A percentile compares a stretch with the other conserved stretches of the same genome.
These are phyloP conservation scores for Zasmidium citrigriseum DNA, from an alignment of 2,329 filamentous ascomycete genomes.

Conservation along the genomic window DNA sequence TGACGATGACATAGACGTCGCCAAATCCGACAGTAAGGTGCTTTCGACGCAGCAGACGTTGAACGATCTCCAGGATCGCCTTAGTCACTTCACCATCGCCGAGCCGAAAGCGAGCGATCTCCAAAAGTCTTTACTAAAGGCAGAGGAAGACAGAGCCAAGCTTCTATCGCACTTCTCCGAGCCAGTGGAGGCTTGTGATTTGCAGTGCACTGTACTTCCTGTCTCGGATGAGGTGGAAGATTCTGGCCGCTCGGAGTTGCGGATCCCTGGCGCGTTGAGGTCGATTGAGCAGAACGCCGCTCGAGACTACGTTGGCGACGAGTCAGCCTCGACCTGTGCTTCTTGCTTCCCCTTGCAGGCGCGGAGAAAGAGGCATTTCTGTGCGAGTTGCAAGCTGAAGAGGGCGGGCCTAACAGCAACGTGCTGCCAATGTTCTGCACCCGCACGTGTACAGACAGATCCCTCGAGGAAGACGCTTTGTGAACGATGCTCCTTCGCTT, in stretches of 20 bases:
- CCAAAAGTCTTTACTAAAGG: constrained; percentile 32
- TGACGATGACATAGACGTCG: constrained; percentile 1
- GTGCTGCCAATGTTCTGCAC: constrained; percentile 16
- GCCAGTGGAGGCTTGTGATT: constrained; percentile 24
- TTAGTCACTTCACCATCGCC: constrained; percentile 9
- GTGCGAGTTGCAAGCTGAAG: constrained; percentile 15
- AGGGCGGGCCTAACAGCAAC: constrained; percentile 12
- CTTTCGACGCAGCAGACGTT: constrained; percentile 10
- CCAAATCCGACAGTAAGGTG: constrained; percentile 7
- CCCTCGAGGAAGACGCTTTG: constrained; percentile 30
- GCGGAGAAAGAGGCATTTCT: constrained; percentile 8
- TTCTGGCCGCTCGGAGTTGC: constrained; percentile 40
- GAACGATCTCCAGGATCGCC: constrained; percentile 17
- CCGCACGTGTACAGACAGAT: constrained; percentile 15
- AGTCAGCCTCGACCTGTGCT: constrained; percentile 2
- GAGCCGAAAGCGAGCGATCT: constrained; percentile 26
- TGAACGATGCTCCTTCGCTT: constrained; percentile 45
- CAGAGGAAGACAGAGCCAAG: constrained; percentile 29
- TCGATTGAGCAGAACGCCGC: constrained; percentile 2
- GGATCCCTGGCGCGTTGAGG: constrained; percentile 43
- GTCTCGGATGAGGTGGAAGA: constrained; percentile 39
- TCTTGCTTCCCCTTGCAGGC: constrained; percentile 4
- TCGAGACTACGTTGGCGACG: neutral
- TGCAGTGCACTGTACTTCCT: constrained; percentile 33
- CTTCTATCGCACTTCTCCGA: constrained; percentile 7